These are phyloP conservation scores for Dioszegia aurantiaca DNA, from an alignment of 768 basidiomycete species.

Conservation along the genomic window DNA sequence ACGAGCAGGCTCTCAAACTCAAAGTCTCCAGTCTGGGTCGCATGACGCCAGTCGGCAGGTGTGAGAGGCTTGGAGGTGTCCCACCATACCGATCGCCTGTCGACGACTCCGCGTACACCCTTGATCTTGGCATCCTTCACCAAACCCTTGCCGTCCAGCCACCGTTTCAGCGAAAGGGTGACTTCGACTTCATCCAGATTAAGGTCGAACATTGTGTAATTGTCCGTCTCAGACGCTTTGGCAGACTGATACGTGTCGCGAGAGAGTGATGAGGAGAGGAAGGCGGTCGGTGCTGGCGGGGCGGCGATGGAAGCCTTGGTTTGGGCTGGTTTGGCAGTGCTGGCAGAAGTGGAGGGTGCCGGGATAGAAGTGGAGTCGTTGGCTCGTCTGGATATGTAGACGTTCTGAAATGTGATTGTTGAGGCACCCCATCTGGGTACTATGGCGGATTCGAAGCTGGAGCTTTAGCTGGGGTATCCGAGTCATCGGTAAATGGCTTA, in stretches of 20 bases:
- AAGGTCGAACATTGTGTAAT: conserved; percentile 88
- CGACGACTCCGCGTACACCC: conserved; percentile 89
- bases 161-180: conserved; percentile 80
- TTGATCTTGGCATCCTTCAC: conserved; percentile 85
- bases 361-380: conserved; percentile 52
- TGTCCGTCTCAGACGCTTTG: conserved; percentile 49
- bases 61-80: conserved; percentile 76
- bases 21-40: conserved; percentile 76
- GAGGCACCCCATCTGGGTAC: conserved; percentile 98
- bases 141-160: conserved; percentile 94
- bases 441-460: conserved; percentile 85
- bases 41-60: conserved; percentile 76
- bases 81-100: conserved; percentile 81
- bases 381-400: conserved; percentile 84
- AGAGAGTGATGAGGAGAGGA: conserved; percentile 37
- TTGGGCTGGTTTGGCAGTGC: conserved; percentile 3
- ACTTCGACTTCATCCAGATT: conserved; percentile 94
- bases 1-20: conserved; percentile 83
- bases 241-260: conserved; percentile 36
- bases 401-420: conserved; percentile 92
- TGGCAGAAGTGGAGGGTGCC: background rate
- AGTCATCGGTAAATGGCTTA: conserved; percentile 29
- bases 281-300: conserved; percentile 38
- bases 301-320: conserved; percentile 28
- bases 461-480: too few relatives aligned